These are phyloP conservation scores for Daldinia caldariorum DNA, from an alignment of 495 filamentous ascomycete species.

Conservation along the genomic window DNA sequence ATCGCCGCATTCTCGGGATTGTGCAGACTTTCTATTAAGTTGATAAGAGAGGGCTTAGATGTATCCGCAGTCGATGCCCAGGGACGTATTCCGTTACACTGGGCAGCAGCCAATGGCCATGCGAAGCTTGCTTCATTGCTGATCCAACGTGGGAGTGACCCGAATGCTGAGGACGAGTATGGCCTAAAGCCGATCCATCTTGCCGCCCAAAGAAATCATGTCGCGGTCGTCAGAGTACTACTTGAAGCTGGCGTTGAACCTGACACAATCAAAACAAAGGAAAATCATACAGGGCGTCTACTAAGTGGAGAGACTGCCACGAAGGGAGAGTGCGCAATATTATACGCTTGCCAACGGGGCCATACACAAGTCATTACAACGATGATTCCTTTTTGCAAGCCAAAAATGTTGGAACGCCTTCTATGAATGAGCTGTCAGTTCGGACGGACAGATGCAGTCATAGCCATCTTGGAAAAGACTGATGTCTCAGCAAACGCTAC, in stretches of 20 bases:
- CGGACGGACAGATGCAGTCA: background rate
- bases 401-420: background rate
- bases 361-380: background rate
- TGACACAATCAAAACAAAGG: background rate
- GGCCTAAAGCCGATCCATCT: background rate
- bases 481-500: background rate
- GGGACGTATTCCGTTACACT: background rate
- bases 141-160: background rate
- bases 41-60: background rate
- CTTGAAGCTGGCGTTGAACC: background rate
- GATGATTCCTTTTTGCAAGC: conserved; percentile 5
- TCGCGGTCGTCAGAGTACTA: background rate
- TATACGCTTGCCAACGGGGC: background rate
- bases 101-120: background rate
- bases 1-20: background rate
- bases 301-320: background rate
- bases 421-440: background rate
- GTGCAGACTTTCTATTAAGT: background rate
- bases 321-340: background rate
- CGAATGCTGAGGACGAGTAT: background rate
- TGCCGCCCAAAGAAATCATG: background rate
- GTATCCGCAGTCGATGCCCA: background rate
- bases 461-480: background rate
- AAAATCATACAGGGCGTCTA: background rate
- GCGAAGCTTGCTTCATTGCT: background rate